Evolutionary conservation across 371 early-diverging fungal genomes (phyloP), one percentile per base, ranked within the genome.

Genomic region (Coemansia sp.): DNA sequence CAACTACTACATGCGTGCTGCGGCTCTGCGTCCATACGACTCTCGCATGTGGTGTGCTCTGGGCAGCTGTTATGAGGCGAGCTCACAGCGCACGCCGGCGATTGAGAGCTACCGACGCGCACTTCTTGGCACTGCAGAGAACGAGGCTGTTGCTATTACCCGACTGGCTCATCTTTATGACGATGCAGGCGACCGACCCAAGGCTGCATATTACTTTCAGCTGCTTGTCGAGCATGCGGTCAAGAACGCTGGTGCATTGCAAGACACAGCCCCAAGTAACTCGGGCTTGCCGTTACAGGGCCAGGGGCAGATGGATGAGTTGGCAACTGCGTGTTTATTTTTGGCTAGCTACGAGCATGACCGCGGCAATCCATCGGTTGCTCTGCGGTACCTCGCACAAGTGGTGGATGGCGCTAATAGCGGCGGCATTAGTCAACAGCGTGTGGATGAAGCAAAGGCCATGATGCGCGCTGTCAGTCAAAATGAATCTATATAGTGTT

Each of bases 1-100:
- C n/a, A 89, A 84, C 67, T 95, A 96, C 78, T 95, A 87, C 77
- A 85, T 88, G 72, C 84, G 89, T 31, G 91, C 96, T 4, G 82
- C 88, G 0, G 86, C 91, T 14, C 74, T 93, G 8, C 72, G 89
- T 73, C 92, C 92, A 0, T 81, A 86, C 66, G 94, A 94, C 79
- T 83, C 86, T 4, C 83, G 92, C 10, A 87, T 90, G 84, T 94
- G 94, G 93, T 80, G 78, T 55, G 88, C 88, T 1, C 82, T 93
- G 61, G 93, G 84, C 6, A 83, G 81, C 61, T 88, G 89, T 71
- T 92, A 89, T 72, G 86, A 86, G 58, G 58, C 64, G 3, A 57
- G 87, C 16, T 75, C 77, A 10, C 81, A 82, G 48, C 80, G 81
- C 13, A 61, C 67, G 1, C 84, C 86, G 27, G 90, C 91, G 2